Evolutionary conservation across 192 early-diverging fungal genomes (phyloP).

Genomic region (Rhizophagus clarus): DNA sequence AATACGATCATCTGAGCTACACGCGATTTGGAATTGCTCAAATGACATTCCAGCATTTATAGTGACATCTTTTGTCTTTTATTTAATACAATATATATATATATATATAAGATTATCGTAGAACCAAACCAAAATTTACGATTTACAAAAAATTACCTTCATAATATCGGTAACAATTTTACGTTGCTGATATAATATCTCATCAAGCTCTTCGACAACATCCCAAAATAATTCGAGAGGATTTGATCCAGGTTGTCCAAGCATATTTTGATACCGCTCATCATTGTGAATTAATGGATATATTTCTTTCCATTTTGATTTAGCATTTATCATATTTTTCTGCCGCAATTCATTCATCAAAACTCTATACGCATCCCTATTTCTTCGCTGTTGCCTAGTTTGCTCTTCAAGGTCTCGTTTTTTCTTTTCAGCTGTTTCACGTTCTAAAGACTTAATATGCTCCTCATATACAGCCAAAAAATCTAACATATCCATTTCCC

Average conservation of each 20-base stretch:
- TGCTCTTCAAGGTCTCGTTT: constrained; percentile 39
- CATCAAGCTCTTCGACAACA: constrained; percentile 76
- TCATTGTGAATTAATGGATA: constrained; percentile 75
- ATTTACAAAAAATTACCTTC: constrained; percentile 44
- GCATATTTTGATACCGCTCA: constrained; percentile 63
- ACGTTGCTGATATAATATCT: constrained; percentile 68
- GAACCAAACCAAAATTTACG: background rate
- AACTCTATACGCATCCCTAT: constrained; percentile 70
- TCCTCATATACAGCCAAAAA: constrained; percentile 82
- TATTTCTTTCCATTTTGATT: constrained; percentile 85
- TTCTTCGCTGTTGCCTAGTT: constrained; percentile 68
- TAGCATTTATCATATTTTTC: constrained; percentile 64
- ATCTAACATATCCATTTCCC: constrained; percentile 79
- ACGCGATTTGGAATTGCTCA: constrained; percentile 38
- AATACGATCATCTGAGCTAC: constrained; percentile 39
- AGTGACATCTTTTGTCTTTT: constrained; percentile 47
- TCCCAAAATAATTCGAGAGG: constrained; percentile 97
- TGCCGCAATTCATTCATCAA: constrained; percentile 66
- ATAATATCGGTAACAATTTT: constrained; percentile 68
- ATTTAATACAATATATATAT: constrained; percentile 24
- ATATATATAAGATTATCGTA: background rate
- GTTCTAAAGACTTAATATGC: constrained; percentile 69
- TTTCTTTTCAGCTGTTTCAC: constrained; percentile 54
- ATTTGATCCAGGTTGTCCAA: constrained; percentile 81
- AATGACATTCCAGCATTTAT: constrained; percentile 51